Percentiles rank a stretch among this genome's conserved stretches.
phyloP scores from a whole-genome alignment of 495 filamentous ascomycete species.

The Trichoderma gamsii region DNA sequence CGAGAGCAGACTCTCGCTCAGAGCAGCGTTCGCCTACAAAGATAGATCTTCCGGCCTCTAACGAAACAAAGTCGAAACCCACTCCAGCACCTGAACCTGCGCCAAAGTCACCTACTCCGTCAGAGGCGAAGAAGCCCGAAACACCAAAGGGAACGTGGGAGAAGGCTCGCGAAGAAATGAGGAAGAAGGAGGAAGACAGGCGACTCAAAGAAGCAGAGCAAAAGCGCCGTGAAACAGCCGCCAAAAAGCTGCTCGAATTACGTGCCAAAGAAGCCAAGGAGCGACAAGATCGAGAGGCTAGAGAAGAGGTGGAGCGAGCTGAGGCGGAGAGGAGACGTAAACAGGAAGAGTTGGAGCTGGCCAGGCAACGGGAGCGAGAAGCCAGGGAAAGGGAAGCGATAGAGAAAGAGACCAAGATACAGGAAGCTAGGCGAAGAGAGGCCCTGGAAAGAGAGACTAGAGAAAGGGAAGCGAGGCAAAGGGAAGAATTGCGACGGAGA shows the following conservation, averaged over 20 bases:
- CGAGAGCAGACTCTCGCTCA: background rate
- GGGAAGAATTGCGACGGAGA: slow-evolving; percentile 22
- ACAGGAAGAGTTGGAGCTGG: slow-evolving; percentile 24
- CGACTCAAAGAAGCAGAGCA: slow-evolving; percentile 46
- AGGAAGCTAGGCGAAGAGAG: slow-evolving; percentile 30
- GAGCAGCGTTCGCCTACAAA: slow-evolving; percentile 6
- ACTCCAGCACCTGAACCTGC: slow-evolving; percentile 27
- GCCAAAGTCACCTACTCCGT: slow-evolving; percentile 31
- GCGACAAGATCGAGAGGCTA: slow-evolving; percentile 35
- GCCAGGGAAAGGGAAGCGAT: slow-evolving; percentile 30
- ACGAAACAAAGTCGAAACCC: slow-evolving; percentile 27
- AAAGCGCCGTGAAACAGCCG: slow-evolving; percentile 45
- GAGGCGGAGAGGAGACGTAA: slow-evolving; percentile 41
- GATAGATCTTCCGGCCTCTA: slow-evolving; percentile 23
- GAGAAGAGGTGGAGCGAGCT: slow-evolving; percentile 32
- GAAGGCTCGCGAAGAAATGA: slow-evolving; percentile 63
- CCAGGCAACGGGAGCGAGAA: slow-evolving; percentile 30
- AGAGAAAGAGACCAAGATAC: slow-evolving; percentile 20
- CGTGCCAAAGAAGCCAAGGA: slow-evolving; percentile 60
- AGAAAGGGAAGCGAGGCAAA: slow-evolving; percentile 37
- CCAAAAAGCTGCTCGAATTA: slow-evolving; percentile 44
- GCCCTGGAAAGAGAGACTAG: slow-evolving; percentile 27
- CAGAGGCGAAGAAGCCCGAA: slow-evolving; percentile 21
- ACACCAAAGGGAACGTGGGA: slow-evolving; percentile 55
- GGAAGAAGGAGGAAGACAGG: slow-evolving; percentile 54